Base-by-base conservation (phyloP, 345 rosid genomes). In the Euphorbia lathyris region DNA sequence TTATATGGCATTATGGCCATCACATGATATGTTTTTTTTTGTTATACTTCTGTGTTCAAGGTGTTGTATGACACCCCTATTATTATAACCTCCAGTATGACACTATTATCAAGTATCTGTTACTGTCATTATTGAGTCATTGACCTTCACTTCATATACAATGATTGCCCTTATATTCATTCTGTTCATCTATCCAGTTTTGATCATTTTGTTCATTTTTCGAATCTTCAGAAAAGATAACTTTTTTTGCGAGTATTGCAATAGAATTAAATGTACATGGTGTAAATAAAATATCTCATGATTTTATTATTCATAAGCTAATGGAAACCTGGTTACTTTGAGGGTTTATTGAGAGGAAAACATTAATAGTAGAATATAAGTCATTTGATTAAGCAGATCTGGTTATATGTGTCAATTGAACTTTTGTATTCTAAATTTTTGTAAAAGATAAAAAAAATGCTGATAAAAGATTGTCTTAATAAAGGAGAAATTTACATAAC, bases 361-460 rank as follows among this genome's bases (percentile, higher is more conserved):
- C 29, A 53, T 22, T 22, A 20, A 7, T 9, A 13, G 22, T 53
- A 8, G 8, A 53, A 7, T 20, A 45, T 53, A 8, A 53, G 0
- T 20, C 8, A 23, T 23, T 22, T 53, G 12, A 53, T 22, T 52
- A 52, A n/a, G 57, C 57, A 20, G 57, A 22, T 20, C 22, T 53
- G 25, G 8, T 51, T 19, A 51, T n/a, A 20, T 53, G 23, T 53
- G 8, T 22, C 20, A 8, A 22, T 22, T 53, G 58, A 17, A 50
- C 58, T 53, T 53, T n/a, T 53, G 11, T 9, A 53, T n/a, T n/a
- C 25, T 8, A 20, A 27, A 53, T 13, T 29, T 58, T 58, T 45
- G 19, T 58, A 58, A 58, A 58, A 29, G 62, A 58, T 58, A 27
- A 58, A 26, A 22, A 17, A 53, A 53, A 53, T 53, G 23, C 58